phyloP scores from a whole-genome alignment of 2,329 filamentous ascomycete genomes.

The Aspergillus arachidicola region DNA sequence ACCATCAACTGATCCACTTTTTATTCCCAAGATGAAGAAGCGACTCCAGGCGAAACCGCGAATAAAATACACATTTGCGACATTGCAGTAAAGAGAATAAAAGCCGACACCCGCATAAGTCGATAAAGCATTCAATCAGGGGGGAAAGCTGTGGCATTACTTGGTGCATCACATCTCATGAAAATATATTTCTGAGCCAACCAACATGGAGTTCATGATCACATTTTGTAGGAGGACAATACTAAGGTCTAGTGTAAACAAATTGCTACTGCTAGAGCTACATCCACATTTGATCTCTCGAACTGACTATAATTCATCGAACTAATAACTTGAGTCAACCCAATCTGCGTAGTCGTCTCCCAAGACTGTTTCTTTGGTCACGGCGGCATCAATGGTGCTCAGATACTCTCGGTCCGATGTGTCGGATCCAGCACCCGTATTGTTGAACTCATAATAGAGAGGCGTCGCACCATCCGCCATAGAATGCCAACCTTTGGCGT shows the following conservation, averaged over 20 bases:
- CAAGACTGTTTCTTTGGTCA: not conserved
- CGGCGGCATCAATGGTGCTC: not conserved
- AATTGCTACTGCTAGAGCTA: not conserved
- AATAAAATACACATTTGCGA: too few relatives aligned
- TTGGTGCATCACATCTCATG: too few relatives aligned
- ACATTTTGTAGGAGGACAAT: too few relatives aligned
- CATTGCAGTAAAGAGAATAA: rapidly evolving
- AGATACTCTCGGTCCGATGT: not conserved
- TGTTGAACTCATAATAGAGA: slow-evolving; percentile 31
- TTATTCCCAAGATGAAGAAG: too few relatives aligned
- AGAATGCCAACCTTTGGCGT: slow-evolving; percentile 36
- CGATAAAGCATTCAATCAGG: too few relatives aligned
- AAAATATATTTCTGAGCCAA: too few relatives aligned
- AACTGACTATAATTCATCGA: not conserved
- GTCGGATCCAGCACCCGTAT: not conserved
- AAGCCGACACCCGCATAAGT: rapidly evolving
- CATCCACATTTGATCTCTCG: not conserved
- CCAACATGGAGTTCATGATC: rapidly evolving
- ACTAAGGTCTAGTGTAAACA: too few relatives aligned
- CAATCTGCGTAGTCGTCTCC: not conserved
- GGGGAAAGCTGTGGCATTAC: too few relatives aligned
- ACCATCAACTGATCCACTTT: not conserved
- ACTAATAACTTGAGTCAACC: not conserved
- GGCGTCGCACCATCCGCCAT: slow-evolving; percentile 35
- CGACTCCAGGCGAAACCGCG: too few relatives aligned